Evolutionary conservation across 768 basidiomycete species (phyloP).

Genomic region (Tulasnella sp.): DNA sequence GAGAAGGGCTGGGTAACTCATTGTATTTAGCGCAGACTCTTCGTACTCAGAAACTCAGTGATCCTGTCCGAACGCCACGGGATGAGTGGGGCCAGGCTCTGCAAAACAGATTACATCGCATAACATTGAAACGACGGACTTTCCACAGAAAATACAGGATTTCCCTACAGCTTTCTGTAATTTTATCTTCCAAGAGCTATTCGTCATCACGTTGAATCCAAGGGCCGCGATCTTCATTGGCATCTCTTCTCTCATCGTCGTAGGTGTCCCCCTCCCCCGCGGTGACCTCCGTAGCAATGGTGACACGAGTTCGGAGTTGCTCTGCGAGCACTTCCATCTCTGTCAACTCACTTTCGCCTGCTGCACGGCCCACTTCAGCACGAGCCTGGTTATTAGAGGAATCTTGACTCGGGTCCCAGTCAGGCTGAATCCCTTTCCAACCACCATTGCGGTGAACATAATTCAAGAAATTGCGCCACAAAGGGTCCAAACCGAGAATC

Average conservation of each 20-base stretch:
- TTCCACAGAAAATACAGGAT: too few species aligned
- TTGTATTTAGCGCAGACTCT: too few species aligned
- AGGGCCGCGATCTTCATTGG: neutral
- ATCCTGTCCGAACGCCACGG: too few species aligned
- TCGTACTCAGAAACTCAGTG: too few species aligned
- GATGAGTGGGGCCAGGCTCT: too few species aligned
- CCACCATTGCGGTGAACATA: constrained; percentile 3
- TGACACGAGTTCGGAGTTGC: neutral
- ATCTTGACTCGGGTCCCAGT: neutral
- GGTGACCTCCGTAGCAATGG: neutral
- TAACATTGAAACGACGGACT: too few species aligned
- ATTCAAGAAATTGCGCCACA: constrained; percentile 5
- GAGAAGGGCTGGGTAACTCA: too few species aligned
- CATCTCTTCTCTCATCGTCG: neutral
- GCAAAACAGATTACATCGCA: too few species aligned
- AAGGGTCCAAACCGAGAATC: neutral
- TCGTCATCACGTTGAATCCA: neutral
- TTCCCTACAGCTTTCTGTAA: too few species aligned
- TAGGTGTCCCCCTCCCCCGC: neutral
- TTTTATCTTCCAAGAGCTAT: too few species aligned
- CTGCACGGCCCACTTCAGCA: neutral
- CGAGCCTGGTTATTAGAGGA: neutral
- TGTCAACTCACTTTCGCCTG: neutral
- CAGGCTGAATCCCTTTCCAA: neutral
- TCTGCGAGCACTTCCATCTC: neutral